Evolutionary conservation across 1,139 yeast species (phyloP).

Genomic region (Yamadazyma membranifaciens): DNA sequence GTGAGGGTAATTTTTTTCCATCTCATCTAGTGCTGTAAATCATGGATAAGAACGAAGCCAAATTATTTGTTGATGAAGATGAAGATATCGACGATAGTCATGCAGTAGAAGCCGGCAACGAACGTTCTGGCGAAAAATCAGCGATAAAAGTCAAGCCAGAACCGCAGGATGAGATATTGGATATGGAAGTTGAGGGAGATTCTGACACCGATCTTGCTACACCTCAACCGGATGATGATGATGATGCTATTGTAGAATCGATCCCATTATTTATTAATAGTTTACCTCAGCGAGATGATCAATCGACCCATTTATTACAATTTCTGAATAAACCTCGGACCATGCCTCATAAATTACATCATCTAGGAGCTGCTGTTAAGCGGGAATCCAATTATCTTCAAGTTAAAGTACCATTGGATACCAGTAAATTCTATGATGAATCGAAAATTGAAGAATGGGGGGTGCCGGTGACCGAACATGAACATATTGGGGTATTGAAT

Average conservation of each 20-base stretch:
- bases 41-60: slow-evolving; percentile 1
- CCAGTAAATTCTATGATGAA: slow-evolving; percentile 61
- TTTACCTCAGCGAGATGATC: slow-evolving; percentile 21
- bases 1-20: not conserved
- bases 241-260: slow-evolving; percentile 77
- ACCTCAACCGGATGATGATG: slow-evolving; percentile 29
- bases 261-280: slow-evolving; percentile 57
- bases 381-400: slow-evolving; percentile 57
- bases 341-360: slow-evolving; percentile 37
- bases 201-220: slow-evolving; percentile 7
- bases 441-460: slow-evolving; percentile 65
- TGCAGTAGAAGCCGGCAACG: not conserved
- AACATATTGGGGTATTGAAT: slow-evolving; percentile 67
- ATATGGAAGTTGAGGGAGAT: slow-evolving; percentile 1
- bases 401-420: slow-evolving; percentile 69
- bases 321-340: slow-evolving; percentile 67
- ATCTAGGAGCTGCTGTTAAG: slow-evolving; percentile 52
- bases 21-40: slow-evolving; percentile 1
- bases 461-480: slow-evolving; percentile 55
- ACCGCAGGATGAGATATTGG: not conserved
- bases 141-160: slow-evolving; percentile 6
- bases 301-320: slow-evolving; percentile 49
- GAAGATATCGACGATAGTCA: slow-evolving; percentile 3
- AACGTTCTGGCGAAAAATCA: too few relatives aligned
- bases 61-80: slow-evolving; percentile 6